Evolutionary conservation across 1,139 yeast genomes (phyloP).

Genomic region (Meyerozyma guilliermondii): DNA sequence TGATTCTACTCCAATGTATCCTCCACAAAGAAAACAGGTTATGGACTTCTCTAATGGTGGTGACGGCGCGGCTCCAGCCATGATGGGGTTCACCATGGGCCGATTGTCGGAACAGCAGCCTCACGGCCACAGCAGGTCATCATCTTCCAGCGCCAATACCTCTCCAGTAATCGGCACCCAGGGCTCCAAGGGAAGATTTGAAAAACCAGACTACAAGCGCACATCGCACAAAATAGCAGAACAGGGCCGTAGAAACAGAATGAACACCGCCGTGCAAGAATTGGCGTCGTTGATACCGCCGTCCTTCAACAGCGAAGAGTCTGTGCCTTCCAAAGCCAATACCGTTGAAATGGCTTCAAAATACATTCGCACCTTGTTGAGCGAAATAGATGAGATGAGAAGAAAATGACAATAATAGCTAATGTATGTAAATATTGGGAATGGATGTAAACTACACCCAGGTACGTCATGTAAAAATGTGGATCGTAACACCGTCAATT

Average conservation of each 20-base stretch:
- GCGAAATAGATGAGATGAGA: constrained; percentile 35
- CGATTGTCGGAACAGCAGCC: constrained; percentile 36
- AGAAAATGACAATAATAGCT: neutral
- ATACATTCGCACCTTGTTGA: constrained; percentile 53
- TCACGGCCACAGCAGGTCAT: neutral
- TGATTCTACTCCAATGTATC: constrained; percentile 32
- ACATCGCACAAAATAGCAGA: constrained; percentile 92
- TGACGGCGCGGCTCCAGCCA: constrained; percentile 7
- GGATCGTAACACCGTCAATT: too few species aligned
- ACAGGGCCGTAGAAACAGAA: constrained; percentile 89
- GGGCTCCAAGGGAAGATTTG: constrained; percentile 10
- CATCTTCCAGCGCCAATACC: constrained; percentile 8
- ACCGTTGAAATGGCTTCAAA: constrained; percentile 86
- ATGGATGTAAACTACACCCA: too few species aligned
- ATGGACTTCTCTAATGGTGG: constrained; percentile 5
- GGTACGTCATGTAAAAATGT: neutral
- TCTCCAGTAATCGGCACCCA: constrained; percentile 11
- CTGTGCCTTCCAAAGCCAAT: constrained; percentile 82
- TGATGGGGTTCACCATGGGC: constrained; percentile 50
- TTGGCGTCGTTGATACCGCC: constrained; percentile 67
- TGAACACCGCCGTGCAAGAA: constrained; percentile 81
- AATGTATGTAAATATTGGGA: neutral
- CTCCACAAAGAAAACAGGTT: constrained; percentile 30
- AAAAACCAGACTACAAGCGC: constrained; percentile 43
- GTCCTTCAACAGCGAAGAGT: constrained; percentile 49